Percentiles rank a stretch among this genome's conserved stretches.
Evolutionary conservation across 495 filamentous ascomycete species (phyloP).

Genomic region (Lentithecium fluviatile): DNA sequence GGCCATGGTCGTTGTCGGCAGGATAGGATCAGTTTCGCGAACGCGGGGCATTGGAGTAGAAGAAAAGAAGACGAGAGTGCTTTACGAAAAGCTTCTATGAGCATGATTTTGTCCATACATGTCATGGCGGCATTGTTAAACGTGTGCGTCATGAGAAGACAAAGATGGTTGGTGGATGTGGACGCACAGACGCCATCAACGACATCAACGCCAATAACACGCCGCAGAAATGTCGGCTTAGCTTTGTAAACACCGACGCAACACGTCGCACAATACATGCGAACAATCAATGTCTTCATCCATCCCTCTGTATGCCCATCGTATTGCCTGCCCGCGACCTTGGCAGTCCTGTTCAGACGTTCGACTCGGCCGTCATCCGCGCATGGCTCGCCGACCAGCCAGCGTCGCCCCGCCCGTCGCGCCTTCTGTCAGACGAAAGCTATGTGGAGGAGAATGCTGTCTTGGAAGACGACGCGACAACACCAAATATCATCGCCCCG

Average conservation of each 20-base stretch:
- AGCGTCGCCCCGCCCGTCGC: too few species aligned
- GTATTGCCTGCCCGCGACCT: too few species aligned
- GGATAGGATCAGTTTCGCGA: constrained; percentile 9
- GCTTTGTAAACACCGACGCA: too few species aligned
- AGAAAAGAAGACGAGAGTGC: not conserved
- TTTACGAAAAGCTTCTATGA: not conserved
- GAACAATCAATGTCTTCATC: too few species aligned
- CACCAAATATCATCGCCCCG: not conserved
- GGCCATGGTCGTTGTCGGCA: constrained; percentile 20
- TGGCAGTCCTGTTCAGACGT: too few species aligned
- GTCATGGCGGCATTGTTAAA: constrained; percentile 1
- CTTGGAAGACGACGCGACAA: not conserved
- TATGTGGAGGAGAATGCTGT: constrained; percentile 2
- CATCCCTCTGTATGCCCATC: too few species aligned
- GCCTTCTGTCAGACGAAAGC: not conserved
- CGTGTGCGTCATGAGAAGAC: constrained; percentile 23
- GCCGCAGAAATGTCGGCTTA: too few species aligned
- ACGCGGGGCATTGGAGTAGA: not conserved
- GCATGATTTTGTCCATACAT: not conserved
- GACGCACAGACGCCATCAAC: not conserved
- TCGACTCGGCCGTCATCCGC: too few species aligned
- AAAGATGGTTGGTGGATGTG: constrained; percentile 19
- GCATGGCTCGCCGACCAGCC: too few species aligned
- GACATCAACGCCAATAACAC: too few species aligned
- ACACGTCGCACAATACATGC: too few species aligned